Evolutionary conservation across 2,329 filamentous ascomycete species (phyloP).

Genomic region (Didymella lethalis): DNA sequence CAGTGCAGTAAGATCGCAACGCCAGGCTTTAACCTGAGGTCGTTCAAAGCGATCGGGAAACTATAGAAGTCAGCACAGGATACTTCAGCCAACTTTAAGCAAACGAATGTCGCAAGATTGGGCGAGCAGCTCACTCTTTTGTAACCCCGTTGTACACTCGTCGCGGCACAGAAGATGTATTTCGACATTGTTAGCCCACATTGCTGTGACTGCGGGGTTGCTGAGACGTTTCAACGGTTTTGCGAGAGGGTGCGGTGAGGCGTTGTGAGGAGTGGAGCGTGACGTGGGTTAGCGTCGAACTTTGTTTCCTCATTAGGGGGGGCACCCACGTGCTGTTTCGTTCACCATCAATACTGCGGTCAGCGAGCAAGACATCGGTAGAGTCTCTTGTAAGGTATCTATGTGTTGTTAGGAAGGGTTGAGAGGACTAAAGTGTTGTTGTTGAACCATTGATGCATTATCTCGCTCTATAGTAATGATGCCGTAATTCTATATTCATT

Average conservation of each 20-base stretch:
- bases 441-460: conserved; percentile 19
- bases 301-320: conserved; percentile 7
- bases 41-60: conserved; percentile 21
- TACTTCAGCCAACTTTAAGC: background rate
- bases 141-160: conserved; percentile 33
- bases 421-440: background rate
- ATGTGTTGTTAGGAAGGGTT: too few relatives aligned
- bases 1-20: conserved; percentile 57
- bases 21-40: conserved; percentile 47
- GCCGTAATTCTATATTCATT: conserved; percentile 14
- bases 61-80: conserved; percentile 14
- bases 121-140: conserved; percentile 34
- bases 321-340: background rate
- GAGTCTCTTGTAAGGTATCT: background rate
- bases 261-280: conserved; percentile 16
- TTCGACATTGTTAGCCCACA: conserved; percentile 24
- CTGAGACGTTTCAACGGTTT: background rate
- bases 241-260: background rate
- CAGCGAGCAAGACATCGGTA: background rate
- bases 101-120: background rate
- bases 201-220: background rate
- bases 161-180: conserved; percentile 35
- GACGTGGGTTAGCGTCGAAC: conserved; percentile 19
- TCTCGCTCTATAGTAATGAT: conserved; percentile 16
- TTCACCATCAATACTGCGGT: background rate